Evolutionary conservation across 176 grass and related monocot genomes (phyloP), one percentile per base, ranked within the genome.

Genomic region (Stipa capillata): DNA sequence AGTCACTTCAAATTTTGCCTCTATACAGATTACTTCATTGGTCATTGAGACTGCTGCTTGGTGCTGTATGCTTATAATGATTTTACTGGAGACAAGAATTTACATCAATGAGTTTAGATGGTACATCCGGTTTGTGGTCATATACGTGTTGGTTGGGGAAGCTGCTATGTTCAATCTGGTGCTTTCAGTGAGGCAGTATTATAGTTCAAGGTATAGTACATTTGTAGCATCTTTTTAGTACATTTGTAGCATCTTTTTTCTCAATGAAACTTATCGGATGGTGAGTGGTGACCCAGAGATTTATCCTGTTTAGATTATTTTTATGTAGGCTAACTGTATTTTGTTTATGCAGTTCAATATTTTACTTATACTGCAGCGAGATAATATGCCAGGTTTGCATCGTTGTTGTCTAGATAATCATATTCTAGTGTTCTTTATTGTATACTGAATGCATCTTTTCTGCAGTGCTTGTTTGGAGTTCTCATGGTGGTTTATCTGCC

Each of bases 391-490:
- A 99, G 96, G 96, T 99, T 77, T 75, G 72, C 40, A 34, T 77
- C 20, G 78, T 74, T 47, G 25, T 48, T 48, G 27, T 48, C 42
- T 70, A 70, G n/a, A n/a, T n/a, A n/a, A 33, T 47, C 12, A 40
- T 58, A 47, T 60, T 61, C 74, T 49, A 29, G 25, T 31, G n/a
- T 53, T 54, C 37, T 50, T 29, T 41, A 12, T 27, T 14, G 41
- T 79, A 55, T 48, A 56, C 29, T 72, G 27, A 85, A 77, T 17
- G 2, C 72, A 23, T 81, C n/a, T 10, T 71, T 76, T 85, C 47
- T 90, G 74, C 85, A 99, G 96, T 75, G 94, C 21, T 68, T 99
- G 39, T 99, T 95, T 92, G 92, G 96, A 86, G 83, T 92, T 53
- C 79, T 99, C 57, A 86, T 95, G 75, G 78, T 99, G 81, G 74